Conservation (phyloP, 768 basidiomycete genomes). For the Kwoniella sp. region DNA sequence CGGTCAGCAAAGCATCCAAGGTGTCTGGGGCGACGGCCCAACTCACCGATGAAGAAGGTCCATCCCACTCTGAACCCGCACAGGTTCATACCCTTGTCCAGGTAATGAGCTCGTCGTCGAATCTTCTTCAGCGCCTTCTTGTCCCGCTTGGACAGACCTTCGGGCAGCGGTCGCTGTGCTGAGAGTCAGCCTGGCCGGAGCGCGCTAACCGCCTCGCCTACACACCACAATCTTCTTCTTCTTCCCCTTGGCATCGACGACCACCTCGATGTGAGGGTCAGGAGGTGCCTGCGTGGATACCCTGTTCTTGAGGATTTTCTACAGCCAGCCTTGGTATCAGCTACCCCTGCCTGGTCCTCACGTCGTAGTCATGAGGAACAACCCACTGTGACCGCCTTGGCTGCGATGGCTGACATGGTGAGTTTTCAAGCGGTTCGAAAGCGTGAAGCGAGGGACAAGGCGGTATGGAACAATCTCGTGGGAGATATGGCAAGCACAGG, state of each 20-base stretch:
- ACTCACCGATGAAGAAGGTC: slow-evolving; percentile 66
- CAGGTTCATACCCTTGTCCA: slow-evolving; percentile 79
- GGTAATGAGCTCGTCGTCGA: slow-evolving; percentile 69
- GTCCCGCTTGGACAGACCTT: slow-evolving; percentile 72
- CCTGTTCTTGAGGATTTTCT: slow-evolving; percentile 18
- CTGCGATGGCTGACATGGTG: slow-evolving; percentile 22
- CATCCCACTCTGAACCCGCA: slow-evolving; percentile 81
- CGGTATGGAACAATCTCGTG: no score
- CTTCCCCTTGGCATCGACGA: slow-evolving; percentile 59
- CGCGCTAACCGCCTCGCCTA: no score
- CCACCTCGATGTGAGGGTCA: slow-evolving; percentile 71
- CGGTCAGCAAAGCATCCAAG: not conserved
- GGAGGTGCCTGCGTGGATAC: slow-evolving; percentile 53
- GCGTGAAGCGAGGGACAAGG: no score
- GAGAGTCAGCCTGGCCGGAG: not conserved
- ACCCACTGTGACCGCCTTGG: slow-evolving; percentile 21
- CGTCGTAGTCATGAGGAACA: not conserved
- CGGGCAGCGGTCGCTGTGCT: slow-evolving; percentile 63
- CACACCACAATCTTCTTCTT: slow-evolving; percentile 60
- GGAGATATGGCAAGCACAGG: no score
- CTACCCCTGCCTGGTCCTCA: not conserved
- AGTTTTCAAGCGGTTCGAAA: no score
- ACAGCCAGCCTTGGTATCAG: no score
- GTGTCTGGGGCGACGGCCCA: not conserved
- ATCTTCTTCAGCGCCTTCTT: slow-evolving; percentile 69